Conservation (phyloP, 1,284 basidiomycete genomes). For the Amylostereum areolatum region DNA sequence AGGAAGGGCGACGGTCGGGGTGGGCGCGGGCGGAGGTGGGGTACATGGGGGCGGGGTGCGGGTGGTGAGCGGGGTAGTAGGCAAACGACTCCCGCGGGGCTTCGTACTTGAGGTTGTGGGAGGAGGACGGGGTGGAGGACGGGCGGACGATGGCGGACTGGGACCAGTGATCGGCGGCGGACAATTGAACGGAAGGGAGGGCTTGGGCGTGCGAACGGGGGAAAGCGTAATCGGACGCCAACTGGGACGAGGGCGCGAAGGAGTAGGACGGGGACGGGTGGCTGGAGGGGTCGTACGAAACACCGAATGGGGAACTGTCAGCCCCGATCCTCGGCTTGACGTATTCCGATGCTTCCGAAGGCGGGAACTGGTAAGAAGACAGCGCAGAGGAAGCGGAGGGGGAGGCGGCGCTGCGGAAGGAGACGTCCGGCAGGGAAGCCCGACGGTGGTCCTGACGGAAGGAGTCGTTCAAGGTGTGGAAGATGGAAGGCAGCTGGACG, state of each 20-base stretch:
- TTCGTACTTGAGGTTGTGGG: slow-evolving; percentile 54
- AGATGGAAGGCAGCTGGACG: slow-evolving; percentile 69
- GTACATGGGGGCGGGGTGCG: slow-evolving; percentile 41
- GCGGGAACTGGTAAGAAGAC: slow-evolving; percentile 58
- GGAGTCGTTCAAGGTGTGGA: slow-evolving; percentile 58
- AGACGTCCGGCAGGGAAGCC: slow-evolving; percentile 46
- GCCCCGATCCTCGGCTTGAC: slow-evolving; percentile 38
- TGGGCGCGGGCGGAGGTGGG: slow-evolving; percentile 65
- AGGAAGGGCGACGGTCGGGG: slow-evolving; percentile 45
- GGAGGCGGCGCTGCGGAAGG: slow-evolving; percentile 47
- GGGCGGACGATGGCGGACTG: slow-evolving; percentile 27
- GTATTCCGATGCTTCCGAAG: slow-evolving; percentile 27
- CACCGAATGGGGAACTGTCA: slow-evolving; percentile 41
- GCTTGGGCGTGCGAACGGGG: slow-evolving; percentile 12
- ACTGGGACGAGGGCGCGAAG: slow-evolving; percentile 32
- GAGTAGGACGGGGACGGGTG: slow-evolving; percentile 41
- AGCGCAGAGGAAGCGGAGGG: slow-evolving; percentile 39
- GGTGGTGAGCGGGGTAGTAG: slow-evolving; percentile 45
- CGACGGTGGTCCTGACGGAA: slow-evolving; percentile 53
- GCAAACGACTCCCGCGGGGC: slow-evolving; percentile 52
- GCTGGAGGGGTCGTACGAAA: slow-evolving; percentile 37
- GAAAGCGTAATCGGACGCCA: slow-evolving; percentile 33
- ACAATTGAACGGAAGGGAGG: slow-evolving; percentile 13
- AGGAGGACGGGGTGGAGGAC: slow-evolving; percentile 36
- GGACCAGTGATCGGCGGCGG: slow-evolving; percentile 21